Evolutionary conservation across 2,329 filamentous ascomycete species (phyloP), one percentile per base, ranked within the genome.

Genomic region (Paecilomyces dactylethromorphus): DNA sequence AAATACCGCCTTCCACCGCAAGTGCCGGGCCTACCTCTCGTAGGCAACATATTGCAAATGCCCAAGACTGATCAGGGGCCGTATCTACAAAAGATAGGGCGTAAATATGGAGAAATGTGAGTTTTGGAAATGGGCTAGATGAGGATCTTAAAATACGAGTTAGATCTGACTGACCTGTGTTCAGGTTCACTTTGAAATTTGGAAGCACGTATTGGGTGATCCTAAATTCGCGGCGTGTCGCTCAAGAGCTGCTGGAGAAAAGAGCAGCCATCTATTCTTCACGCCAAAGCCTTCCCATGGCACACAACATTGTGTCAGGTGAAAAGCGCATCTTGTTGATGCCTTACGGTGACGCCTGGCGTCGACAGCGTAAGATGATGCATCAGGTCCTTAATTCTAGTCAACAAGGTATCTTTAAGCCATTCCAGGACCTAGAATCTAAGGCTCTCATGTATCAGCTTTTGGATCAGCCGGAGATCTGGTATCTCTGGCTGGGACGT

Each of bases 331-430:
- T 58, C 5, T 22, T 58, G 26, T 29, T 58, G 51, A 58, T 58
- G 56, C 45, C 29, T 7, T 32, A 54, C 24, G 50, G 51, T 22
- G 18, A 54, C 51, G 39, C 22, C 24, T 58, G 56, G 56, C 18
- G 56, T 11, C 32, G 32, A 21, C 52, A 54, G 12, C 31, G 56
- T 7, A 58, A 58, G 53, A 55, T 58, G 10, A 58, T 58, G 56
- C 51, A 58, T 11, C 33, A 35, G 33, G 31, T 58, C 32, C 29
- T 58, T n/a, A 58, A 54, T 52, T 24, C 56, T 11, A 54, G 56
- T 45, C 54, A 58, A 15, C 51, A 13, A 18, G 35, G n/a, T 18
- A 45, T 13, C 12, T 45, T 45, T 18, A 45, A 45, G 10, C 35
- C 35, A 18, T 45, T 13, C 35, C 35, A 45, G 35, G 35, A 45